Evolutionary conservation across 2,329 filamentous ascomycete species (phyloP).

Genomic region (Helotiales sp.): DNA sequence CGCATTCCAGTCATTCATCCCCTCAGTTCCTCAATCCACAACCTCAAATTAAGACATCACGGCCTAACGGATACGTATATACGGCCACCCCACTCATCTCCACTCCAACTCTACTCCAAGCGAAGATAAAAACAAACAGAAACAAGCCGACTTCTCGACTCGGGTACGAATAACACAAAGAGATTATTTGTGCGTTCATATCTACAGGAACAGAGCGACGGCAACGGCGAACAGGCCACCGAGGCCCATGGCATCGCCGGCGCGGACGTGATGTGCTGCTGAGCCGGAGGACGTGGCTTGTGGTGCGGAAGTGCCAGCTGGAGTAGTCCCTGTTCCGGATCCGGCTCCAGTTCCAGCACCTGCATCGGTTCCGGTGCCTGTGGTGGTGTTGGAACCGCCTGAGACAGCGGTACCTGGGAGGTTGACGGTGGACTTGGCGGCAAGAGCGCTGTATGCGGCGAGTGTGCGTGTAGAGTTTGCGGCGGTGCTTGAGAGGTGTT

Average conservation of each 20-base stretch:
- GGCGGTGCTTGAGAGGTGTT: conserved; percentile 33
- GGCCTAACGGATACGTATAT: neutral
- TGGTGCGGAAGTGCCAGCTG: conserved; percentile 4
- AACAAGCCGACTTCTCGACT: neutral
- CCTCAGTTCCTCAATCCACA: neutral
- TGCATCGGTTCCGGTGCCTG: neutral
- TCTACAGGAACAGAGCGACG: conserved; percentile 30
- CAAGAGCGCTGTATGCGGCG: conserved; percentile 45
- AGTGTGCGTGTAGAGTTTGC: conserved; percentile 60
- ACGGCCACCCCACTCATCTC: neutral
- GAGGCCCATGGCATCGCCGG: conserved; percentile 15
- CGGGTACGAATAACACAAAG: too few relatives aligned
- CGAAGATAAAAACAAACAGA: conserved; percentile 8
- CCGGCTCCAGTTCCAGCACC: neutral
- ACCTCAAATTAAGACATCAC: conserved; percentile 2
- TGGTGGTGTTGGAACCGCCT: conserved; percentile 23
- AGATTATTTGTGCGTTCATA: too few relatives aligned
- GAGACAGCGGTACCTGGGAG: conserved; percentile 44
- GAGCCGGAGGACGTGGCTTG: conserved; percentile 7
- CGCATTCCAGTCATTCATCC: neutral
- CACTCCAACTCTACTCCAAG: neutral
- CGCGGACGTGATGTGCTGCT: conserved; percentile 8
- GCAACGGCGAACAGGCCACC: conserved; percentile 26
- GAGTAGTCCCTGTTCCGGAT: conserved; percentile 11
- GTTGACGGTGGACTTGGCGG: conserved; percentile 47